Base-by-base conservation (phyloP, 2,329 filamentous ascomycete species). In the Phoma sp. region DNA sequence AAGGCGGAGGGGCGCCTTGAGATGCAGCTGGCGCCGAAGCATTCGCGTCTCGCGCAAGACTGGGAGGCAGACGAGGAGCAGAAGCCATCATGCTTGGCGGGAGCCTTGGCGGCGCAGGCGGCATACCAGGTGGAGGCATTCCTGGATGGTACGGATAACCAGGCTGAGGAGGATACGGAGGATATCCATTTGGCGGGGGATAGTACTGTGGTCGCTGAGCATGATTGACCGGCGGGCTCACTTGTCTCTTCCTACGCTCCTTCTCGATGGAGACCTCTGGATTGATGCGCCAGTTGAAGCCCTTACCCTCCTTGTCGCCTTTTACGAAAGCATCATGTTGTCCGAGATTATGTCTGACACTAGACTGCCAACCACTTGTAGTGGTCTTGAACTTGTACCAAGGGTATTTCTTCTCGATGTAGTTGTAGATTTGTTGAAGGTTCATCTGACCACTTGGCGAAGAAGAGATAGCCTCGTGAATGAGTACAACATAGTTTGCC, bases 291-390 rank as follows among this genome's bases (percentile, higher is more conserved):
- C 85, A 88, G 46, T 84, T 81, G 76, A 82, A 86, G 41, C 85
- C 85, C 70, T 87, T 87, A 48, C 85, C 85, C 78, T 76, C 78
- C 55, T 79, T 82, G 60, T 86, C 83, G 13, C 82, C 83, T 62
- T 86, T 85, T 67, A 82, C 80, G 65, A 87, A 87, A 72, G 79
- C 76, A 73, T 83, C 66, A 71, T 83, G 76, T 76, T 86, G 75
- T 66, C 83, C 75, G 71, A 88, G 75, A 54, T 88, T 88, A 68
- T 88, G 86, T 30, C 86, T 81, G 33, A 88, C 85, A 75, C 84
- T 87, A 30, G 84, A 87, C 56, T 87, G 85, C 86, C 86, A 88
- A 11, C 86, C 86, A 59, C 82, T 81, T 1, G 85, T 86, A 48
- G 81, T 75, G 11, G 77, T 83, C 53, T 76, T 77, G 67, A 86